A percentile compares a stretch with the other conserved stretches of the same genome.
Conservation (phyloP, 2,329 filamentous ascomycete species). For the Pyrenochaeta sp. region DNA sequence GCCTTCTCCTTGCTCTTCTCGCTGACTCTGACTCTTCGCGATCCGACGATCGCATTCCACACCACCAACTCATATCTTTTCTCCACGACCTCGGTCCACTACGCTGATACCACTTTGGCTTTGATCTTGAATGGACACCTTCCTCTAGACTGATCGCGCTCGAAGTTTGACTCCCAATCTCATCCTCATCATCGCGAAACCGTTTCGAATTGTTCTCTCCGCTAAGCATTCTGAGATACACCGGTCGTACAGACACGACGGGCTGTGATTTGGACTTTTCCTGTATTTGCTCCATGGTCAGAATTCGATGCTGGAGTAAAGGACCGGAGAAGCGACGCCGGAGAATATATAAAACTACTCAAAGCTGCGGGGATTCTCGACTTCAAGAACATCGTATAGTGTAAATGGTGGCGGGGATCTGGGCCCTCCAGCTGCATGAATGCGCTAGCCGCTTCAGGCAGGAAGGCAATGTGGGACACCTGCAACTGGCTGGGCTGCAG, state of each 20-base stretch:
- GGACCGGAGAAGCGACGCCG: neutral
- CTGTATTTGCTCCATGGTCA: slow-evolving; percentile 5
- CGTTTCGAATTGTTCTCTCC: neutral
- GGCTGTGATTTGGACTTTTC: slow-evolving; percentile 5
- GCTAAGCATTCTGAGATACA: slow-evolving; percentile 2
- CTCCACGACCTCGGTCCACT: slow-evolving; percentile 8
- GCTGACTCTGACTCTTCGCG: slow-evolving; percentile 7
- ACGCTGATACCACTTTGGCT: slow-evolving; percentile 12
- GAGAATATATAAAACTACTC: neutral
- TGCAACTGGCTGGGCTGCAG: neutral
- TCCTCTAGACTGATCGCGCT: slow-evolving; percentile 10
- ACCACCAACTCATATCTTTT: slow-evolving; percentile 2
- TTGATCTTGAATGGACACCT: slow-evolving; percentile 1
- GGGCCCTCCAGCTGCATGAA: neutral
- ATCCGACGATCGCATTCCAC: slow-evolving; percentile 4
- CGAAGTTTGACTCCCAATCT: slow-evolving; percentile 15
- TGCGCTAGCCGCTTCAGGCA: slow-evolving; percentile 2
- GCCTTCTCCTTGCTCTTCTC: slow-evolving; percentile 14
- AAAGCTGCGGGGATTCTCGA: neutral
- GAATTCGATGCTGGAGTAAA: neutral
- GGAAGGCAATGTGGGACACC: neutral
- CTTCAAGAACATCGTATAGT: neutral
- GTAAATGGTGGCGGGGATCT: slow-evolving; percentile 7
- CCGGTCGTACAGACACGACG: slow-evolving; percentile 8
- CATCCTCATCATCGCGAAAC: slow-evolving; percentile 17